Percentiles rank a stretch among this genome's conserved stretches.
Conservation (phyloP, 1,284 basidiomycete species). For the Tylopilus sp. region DNA sequence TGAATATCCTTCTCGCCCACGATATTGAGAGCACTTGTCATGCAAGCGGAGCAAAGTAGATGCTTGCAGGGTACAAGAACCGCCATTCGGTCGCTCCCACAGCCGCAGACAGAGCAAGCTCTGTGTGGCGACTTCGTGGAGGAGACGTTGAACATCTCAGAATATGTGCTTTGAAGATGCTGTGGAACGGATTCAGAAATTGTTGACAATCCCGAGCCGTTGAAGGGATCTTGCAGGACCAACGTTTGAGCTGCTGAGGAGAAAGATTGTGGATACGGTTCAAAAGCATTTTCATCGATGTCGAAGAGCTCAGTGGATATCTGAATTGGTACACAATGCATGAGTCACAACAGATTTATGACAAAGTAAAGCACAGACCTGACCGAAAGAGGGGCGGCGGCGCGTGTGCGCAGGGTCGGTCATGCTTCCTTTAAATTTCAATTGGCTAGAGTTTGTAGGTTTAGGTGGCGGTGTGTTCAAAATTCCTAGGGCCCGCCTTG, state of each 20-base stretch:
- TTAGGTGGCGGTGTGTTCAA: slow-evolving; percentile 70
- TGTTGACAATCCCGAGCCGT: slow-evolving; percentile 26
- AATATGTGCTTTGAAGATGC: slow-evolving; percentile 18
- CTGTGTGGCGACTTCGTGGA: slow-evolving; percentile 13
- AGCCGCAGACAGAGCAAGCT: slow-evolving; percentile 53
- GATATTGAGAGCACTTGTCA: slow-evolving; percentile 80
- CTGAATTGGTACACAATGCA: slow-evolving; percentile 27
- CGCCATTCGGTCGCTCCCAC: slow-evolving; percentile 50
- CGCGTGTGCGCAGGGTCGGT: slow-evolving; percentile 71
- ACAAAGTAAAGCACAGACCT: slow-evolving; percentile 36
- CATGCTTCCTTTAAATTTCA: slow-evolving; percentile 65
- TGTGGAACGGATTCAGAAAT: slow-evolving; percentile 28
- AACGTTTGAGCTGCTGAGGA: slow-evolving; percentile 37
- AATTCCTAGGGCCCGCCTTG: slow-evolving; percentile 33
- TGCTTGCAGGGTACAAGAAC: slow-evolving; percentile 71
- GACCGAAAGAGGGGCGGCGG: slow-evolving; percentile 54
- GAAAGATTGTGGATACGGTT: slow-evolving; percentile 47
- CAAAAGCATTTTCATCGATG: slow-evolving; percentile 68
- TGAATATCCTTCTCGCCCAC: slow-evolving; percentile 83
- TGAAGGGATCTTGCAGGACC: slow-evolving; percentile 34
- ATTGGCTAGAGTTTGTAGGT: slow-evolving; percentile 51
- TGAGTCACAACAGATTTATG: slow-evolving; percentile 27
- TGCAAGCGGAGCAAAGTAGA: slow-evolving; percentile 70
- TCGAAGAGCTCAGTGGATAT: slow-evolving; percentile 63
- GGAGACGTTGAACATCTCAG: slow-evolving; percentile 30